A percentile compares a stretch with the other conserved stretches of the same genome.
Evolutionary conservation across 2,329 filamentous ascomycete species (phyloP).

Genomic region (Neodidymelliopsis sp.): DNA sequence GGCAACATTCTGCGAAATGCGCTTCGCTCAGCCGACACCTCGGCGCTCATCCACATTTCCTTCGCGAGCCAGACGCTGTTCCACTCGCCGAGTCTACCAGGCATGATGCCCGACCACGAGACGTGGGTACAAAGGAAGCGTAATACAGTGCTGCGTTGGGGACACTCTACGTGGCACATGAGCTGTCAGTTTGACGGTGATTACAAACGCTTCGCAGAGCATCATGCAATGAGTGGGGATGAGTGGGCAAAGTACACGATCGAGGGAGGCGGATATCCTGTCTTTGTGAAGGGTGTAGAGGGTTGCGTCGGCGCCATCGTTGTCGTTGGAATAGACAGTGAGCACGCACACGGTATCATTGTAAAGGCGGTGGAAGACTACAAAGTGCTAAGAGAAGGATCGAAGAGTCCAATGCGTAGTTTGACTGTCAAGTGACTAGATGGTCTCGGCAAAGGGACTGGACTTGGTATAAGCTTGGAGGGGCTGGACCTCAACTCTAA

Average conservation of each 20-base stretch:
- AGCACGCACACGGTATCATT: constrained; percentile 79
- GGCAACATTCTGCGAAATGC: constrained; percentile 70
- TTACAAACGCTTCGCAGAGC: constrained; percentile 69
- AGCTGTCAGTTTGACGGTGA: constrained; percentile 73
- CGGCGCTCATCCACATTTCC: constrained; percentile 70
- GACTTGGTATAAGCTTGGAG: constrained; percentile 15
- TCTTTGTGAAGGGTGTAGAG: constrained; percentile 76
- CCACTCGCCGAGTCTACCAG: constrained; percentile 71
- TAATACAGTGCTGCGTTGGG: constrained; percentile 75
- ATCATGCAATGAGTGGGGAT: constrained; percentile 66
- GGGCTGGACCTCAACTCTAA: constrained; percentile 10
- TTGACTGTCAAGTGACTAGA: constrained; percentile 45
- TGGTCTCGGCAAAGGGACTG: constrained; percentile 23
- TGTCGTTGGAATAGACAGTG: constrained; percentile 77
- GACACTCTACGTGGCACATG: constrained; percentile 74
- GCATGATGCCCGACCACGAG: constrained; percentile 75
- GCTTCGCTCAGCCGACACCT: constrained; percentile 62
- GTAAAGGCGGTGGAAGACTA: constrained; percentile 71
- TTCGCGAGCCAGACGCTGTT: constrained; percentile 72
- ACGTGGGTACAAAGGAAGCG: constrained; percentile 70
- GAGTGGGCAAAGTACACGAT: constrained; percentile 71
- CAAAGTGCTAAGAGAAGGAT: constrained; percentile 48
- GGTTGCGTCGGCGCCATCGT: constrained; percentile 78
- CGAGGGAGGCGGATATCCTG: constrained; percentile 78
- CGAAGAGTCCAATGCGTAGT: constrained; percentile 43